Base-by-base conservation (phyloP, 2,329 filamentous ascomycete genomes). In the Tolypocladium pustulatum region DNA sequence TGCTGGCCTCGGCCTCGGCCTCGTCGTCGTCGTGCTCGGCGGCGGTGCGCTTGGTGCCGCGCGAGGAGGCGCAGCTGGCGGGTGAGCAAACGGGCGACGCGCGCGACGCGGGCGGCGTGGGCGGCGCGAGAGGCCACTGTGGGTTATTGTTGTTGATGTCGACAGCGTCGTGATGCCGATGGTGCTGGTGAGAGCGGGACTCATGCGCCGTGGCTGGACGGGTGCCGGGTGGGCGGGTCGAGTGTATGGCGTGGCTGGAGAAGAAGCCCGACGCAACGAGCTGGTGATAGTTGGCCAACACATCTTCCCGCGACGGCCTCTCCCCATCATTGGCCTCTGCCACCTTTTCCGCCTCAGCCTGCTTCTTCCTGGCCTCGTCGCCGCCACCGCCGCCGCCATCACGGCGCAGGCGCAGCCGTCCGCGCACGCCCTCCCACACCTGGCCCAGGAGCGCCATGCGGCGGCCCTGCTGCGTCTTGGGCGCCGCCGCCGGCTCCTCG, bases 221-320 rank as follows among this genome's bases (percentile, higher is more conserved):
- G 49, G 59, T 69, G 27, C 68, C 67, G 1, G 73, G 78, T 65
- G 80, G 79, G 4, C 82, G 74, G 1, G 80, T 81, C 5, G 81
- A 82, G 61, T 81, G 78, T 61, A 84, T 84, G 57, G 81, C 81
- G 61, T 83, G 81, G 30, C 78, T 73, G 54, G 78, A 74, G 67
- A 85, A 85, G 76, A 85, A 85, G 60, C 82, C 82, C 7, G 76
- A 76, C 2, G 80, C 77, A 64, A 84, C 75, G 59, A 85, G 75
- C 63, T 80, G 72, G 62, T 82, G 78, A 68, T 85, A 85, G 65
- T 75, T 83, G 60, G 78, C 76, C 65, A 82, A 63, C 57, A 84
- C 76, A 59, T 84, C 80, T 56, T 85, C 82, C 63, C 65, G 67
- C 37, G 68, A 66, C 3, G 71, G 71, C 63, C 67, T 67, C 8